Evolutionary conservation across 306 rosid genomes (phyloP).

Genomic region (Senna siamea): DNA sequence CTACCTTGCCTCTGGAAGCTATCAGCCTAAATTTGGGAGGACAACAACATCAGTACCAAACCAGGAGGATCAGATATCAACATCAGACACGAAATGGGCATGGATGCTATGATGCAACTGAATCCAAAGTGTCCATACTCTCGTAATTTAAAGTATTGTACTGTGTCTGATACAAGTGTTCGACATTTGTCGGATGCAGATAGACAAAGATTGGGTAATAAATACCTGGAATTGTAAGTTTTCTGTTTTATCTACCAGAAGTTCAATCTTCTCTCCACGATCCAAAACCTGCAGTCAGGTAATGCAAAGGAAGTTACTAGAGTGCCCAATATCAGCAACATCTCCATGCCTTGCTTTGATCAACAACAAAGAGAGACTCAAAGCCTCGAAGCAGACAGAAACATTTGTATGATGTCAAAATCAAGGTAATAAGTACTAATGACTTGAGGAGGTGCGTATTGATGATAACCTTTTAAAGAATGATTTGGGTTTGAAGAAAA

Average conservation of each 20-base stretch:
- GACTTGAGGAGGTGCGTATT: background rate
- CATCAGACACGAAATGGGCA: background rate
- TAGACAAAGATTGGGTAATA: background rate
- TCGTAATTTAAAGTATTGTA: background rate
- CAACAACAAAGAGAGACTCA: background rate
- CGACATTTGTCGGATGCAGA: no score
- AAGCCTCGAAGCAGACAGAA: background rate
- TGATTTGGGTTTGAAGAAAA: background rate
- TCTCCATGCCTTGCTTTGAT: background rate
- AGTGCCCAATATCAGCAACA: slow-evolving; percentile 17
- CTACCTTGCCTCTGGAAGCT: slow-evolving; percentile 99
- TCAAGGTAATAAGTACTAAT: background rate
- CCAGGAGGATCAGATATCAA: background rate
- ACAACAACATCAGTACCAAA: slow-evolving; percentile 5
- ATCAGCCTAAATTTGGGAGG: slow-evolving; percentile 71
- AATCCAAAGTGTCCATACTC: background rate
- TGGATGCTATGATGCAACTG: background rate
- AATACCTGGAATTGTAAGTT: slow-evolving; percentile 93
- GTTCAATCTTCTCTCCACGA: slow-evolving; percentile 97
- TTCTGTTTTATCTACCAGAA: slow-evolving; percentile 94
- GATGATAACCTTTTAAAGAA: background rate
- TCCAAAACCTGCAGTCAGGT: slow-evolving; percentile 80
- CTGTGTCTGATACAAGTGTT: background rate
- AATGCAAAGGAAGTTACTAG: slow-evolving; percentile 16
- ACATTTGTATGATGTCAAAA: background rate